Conservation (phyloP, 1,284 basidiomycete species). For the Quambalaria eucalypti region DNA sequence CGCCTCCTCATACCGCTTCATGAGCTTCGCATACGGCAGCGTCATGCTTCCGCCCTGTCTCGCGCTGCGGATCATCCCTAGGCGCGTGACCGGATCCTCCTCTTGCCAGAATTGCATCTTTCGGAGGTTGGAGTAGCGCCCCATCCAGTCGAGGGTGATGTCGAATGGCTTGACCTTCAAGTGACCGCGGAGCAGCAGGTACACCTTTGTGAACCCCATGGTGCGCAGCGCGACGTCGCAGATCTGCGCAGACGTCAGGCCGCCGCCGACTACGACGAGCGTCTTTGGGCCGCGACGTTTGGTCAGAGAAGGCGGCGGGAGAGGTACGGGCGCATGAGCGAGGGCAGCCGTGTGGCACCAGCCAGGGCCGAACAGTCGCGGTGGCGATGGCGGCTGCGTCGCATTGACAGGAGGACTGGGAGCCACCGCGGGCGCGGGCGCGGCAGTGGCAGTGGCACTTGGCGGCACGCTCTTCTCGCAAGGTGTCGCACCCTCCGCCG, state of each 20-base stretch:
- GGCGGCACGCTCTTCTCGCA: no score
- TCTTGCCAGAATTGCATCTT: conserved; percentile 46
- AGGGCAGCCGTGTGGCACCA: conserved; percentile 46
- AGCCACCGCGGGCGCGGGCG: no score
- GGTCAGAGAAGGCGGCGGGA: conserved; percentile 13
- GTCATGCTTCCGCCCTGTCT: conserved; percentile 45
- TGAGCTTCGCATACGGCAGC: conserved; percentile 29
- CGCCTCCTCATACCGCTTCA: conserved; percentile 21
- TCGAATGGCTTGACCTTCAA: conserved; percentile 46
- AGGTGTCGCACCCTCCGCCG: no score
- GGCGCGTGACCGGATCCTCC: conserved; percentile 22
- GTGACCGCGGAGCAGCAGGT: conserved; percentile 39
- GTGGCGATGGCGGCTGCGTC: no score
- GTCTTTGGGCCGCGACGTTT: neutral
- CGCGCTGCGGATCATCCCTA: conserved; percentile 27
- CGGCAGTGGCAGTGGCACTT: no score
- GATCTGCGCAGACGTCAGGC: conserved; percentile 48
- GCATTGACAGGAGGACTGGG: neutral
- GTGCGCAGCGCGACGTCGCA: conserved; percentile 33
- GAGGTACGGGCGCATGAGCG: conserved; percentile 4
- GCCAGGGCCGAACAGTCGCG: conserved; percentile 9
- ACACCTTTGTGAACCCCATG: conserved; percentile 35
- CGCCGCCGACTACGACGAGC: conserved; percentile 46
- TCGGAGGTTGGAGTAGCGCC: conserved; percentile 34
- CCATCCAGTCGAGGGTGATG: conserved; percentile 40